A percentile compares a stretch with the other conserved stretches of the same genome.
These are phyloP conservation scores for Calendula officinalis DNA, from an alignment of 129 eudicot species.

Conservation along the genomic window DNA sequence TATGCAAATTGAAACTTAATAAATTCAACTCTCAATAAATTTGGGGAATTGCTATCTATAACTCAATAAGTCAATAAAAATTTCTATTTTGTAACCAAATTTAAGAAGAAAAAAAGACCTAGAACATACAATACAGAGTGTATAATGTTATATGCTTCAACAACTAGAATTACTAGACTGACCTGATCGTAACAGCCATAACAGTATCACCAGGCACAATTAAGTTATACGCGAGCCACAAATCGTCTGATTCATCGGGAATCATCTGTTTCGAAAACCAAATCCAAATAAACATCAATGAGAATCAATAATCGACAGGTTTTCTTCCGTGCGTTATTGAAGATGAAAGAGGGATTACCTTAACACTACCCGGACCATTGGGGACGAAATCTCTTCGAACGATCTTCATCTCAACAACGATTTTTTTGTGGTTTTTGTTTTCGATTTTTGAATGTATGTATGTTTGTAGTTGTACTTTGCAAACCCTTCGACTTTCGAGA, in stretches of 20 bases:
- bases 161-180: neutral
- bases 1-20: neutral
- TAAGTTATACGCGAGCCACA: conserved; percentile 86
- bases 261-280: conserved; percentile 53
- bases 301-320: too few relatives aligned
- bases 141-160: too few relatives aligned
- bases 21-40: too few relatives aligned
- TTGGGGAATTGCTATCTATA: too few relatives aligned
- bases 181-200: conserved; percentile 84
- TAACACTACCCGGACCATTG: conserved; percentile 75
- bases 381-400: conserved; percentile 55
- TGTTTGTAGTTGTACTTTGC: too few relatives aligned
- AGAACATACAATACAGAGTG: too few relatives aligned
- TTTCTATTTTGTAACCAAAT: too few relatives aligned
- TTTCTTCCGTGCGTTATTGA: too few relatives aligned
- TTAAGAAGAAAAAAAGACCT: too few relatives aligned
- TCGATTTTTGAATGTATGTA: too few relatives aligned
- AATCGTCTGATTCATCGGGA: conserved; percentile 91
- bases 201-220: conserved; percentile 71
- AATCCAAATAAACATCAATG: neutral
- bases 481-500: too few relatives aligned
- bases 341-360: conserved; percentile 38
- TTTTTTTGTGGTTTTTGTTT: neutral
- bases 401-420: conserved; percentile 48
- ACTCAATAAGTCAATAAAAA: too few relatives aligned